Evolutionary conservation across 352 stramenopile genomes (phyloP), one percentile per base, ranked within the genome.

Genomic region (Globisporangium irregulare): DNA sequence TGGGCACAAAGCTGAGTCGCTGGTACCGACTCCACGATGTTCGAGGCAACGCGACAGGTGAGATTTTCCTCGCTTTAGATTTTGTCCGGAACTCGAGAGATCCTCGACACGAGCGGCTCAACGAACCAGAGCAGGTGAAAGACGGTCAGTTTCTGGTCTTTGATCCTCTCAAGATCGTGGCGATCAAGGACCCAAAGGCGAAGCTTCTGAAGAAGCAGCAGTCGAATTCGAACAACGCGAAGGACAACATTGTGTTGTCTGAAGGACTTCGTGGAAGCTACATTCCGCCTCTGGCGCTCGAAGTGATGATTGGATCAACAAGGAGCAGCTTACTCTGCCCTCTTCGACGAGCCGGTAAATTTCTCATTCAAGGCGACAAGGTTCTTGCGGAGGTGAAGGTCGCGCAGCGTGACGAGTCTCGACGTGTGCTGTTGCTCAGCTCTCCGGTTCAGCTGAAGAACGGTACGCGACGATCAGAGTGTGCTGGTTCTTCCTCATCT

Each of bases 401-500:
- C 24, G 89, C 89, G 3, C 89, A 95, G 56, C 75, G 89, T 43
- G 89, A 95, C 59, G 87, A 97, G 59, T 93, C 84, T 36, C 85
- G 88, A 22, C 85, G 89, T 27, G 89, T 97, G 4, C 64, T 97
- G 41, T 67, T 94, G 27, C 69, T 97, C 15, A 95, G 84, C 51
- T 97, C 89, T n/a, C 87, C 88, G 7, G 89, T 95, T 3, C 89
- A 95, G 69, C 67, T 97, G 22, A 97, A 95, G 65, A 97, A 97
- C 70, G 83, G 85, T 89, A 79, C 48, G 75, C 81, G 22, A n/a
- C 7, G 2, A 57, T 24, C 9, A 59, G 7, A 24, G 1, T 36
- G 51, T 24, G 24, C 20, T 51, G 22, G 9, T 1, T 36, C 4
- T 53, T 29, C 2, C 1, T 51, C 29, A 38, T 27, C 46, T 32